phyloP scores from a whole-genome alignment of 768 basidiomycete species.

The Boletus tomentosulus region DNA sequence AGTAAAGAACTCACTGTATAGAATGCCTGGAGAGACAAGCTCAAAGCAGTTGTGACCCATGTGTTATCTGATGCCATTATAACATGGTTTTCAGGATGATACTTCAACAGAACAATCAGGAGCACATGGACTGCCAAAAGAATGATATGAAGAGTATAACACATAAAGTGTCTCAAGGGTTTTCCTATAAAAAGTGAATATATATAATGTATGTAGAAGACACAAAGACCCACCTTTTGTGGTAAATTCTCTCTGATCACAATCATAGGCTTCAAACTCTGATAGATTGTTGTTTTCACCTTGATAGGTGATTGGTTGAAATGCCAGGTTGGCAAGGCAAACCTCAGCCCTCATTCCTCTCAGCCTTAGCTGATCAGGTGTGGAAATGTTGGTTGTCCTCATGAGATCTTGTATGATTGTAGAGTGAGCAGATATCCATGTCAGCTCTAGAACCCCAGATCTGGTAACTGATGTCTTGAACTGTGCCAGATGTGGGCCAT shows the following conservation, averaged over 20 bases:
- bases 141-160: not conserved
- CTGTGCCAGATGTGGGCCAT: not conserved
- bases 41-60: not conserved
- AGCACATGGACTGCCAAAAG: not conserved
- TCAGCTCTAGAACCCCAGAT: not conserved
- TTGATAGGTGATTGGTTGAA: not conserved
- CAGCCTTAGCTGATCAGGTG: not conserved
- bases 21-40: not conserved
- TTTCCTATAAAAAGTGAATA: not conserved
- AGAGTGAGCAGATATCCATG: constrained; percentile 1
- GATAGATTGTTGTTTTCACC: not conserved
- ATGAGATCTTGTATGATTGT: not conserved
- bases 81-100: not conserved
- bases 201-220: not conserved
- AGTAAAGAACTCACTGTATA: not conserved
- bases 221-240: not conserved
- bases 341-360: not conserved
- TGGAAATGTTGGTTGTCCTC: not conserved
- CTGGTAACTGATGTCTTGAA: not conserved
- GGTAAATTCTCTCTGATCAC: not conserved
- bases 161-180: not conserved
- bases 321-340: not conserved
- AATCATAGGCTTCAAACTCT: no score
- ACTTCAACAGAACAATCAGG: not conserved
- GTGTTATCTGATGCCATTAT: not conserved